Conservation (phyloP, 352 stramenopile genomes). For the Peronospora destructor region DNA sequence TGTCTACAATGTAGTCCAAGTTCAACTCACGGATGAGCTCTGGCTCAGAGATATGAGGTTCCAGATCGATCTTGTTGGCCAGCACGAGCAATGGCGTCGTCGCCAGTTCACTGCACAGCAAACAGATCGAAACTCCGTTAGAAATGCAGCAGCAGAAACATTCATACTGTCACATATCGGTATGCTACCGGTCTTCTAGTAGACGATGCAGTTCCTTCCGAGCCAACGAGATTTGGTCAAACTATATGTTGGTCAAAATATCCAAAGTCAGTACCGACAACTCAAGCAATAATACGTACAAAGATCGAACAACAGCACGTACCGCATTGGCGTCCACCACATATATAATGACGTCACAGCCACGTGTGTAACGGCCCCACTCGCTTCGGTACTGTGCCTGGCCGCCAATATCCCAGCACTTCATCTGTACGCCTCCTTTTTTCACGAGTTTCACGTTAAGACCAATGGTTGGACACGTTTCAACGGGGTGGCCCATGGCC, state of each 20-base stretch:
- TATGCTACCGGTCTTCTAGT: constrained; percentile 87
- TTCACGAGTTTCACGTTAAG: constrained; percentile 96
- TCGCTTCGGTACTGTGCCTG: constrained; percentile 94
- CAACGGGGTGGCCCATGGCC: constrained; percentile 91
- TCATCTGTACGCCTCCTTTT: constrained; percentile 95
- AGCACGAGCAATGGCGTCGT: constrained; percentile 93
- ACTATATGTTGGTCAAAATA: constrained; percentile 31
- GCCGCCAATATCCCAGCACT: constrained; percentile 98
- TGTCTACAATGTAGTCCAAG: constrained; percentile 98
- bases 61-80: constrained; percentile 99
- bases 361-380: constrained; percentile 91
- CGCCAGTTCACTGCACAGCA: constrained; percentile 52
- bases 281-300: neutral
- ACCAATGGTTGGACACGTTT: constrained; percentile 96
- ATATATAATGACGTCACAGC: constrained; percentile 98
- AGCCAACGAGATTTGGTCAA: constrained; percentile 91
- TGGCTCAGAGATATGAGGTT: constrained; percentile 88
- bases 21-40: constrained; percentile 92
- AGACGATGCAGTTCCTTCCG: constrained; percentile 90
- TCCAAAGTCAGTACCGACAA: constrained; percentile 1
- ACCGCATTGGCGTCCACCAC: constrained; percentile 95
- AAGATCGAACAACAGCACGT: constrained; percentile 15
- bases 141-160: too few relatives aligned
- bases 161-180: neutral
- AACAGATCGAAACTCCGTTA: constrained; percentile 2